Conservation (phyloP, 2,329 filamentous ascomycete species). For the Aspergillus melleus region DNA sequence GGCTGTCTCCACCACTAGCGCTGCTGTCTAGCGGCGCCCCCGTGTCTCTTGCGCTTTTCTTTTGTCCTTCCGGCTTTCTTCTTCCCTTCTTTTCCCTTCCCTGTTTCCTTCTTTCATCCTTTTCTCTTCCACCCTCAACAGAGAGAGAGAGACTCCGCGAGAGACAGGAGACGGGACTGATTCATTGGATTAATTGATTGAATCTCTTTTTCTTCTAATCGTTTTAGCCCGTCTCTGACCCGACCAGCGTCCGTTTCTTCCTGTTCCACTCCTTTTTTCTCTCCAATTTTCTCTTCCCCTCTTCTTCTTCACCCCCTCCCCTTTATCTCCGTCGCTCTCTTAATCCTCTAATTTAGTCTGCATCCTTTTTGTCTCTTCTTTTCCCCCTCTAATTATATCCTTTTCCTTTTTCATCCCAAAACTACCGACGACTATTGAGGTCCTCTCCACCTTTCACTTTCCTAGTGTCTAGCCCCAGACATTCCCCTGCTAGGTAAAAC, state of each 20-base stretch:
- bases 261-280: conserved; percentile 9
- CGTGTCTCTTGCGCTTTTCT: conserved; percentile 3
- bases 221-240: not conserved
- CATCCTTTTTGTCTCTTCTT: not conserved
- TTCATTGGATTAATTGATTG: not conserved
- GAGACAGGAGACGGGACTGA: not conserved
- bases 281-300: conserved; percentile 11
- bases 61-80: not conserved
- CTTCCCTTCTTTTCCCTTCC: not conserved
- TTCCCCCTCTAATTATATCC: conserved; percentile 7
- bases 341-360: not conserved
- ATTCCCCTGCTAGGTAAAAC: conserved; percentile 3
- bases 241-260: not conserved
- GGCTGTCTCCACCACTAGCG: conserved; percentile 2
- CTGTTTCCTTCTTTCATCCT: conserved; percentile 1
- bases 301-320: conserved; percentile 8
- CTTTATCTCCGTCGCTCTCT: conserved; percentile 9
- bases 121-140: not conserved
- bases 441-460: conserved; percentile 4
- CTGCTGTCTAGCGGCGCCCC: conserved; percentile 1
- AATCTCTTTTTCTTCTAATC: not conserved
- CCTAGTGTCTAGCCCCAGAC: not conserved
- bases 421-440: not conserved
- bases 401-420: not conserved
- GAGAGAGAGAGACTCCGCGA: too few relatives aligned